Conservation (phyloP, 805 yeast species). For the Schizosaccharomyces japonicus region DNA sequence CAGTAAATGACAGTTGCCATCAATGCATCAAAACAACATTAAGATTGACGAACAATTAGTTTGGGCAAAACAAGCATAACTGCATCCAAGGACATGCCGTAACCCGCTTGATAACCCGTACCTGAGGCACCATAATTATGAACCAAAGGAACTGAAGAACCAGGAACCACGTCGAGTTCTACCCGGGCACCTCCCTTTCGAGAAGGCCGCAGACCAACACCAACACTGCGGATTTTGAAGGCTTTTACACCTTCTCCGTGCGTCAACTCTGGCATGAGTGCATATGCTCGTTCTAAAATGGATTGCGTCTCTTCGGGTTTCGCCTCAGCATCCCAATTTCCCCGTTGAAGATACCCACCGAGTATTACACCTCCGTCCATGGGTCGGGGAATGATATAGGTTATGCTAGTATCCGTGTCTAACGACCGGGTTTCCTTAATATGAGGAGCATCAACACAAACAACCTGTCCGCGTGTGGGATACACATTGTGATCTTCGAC, state of each 20-base stretch:
- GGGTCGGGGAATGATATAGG: constrained; percentile 19
- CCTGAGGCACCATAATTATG: constrained; percentile 66
- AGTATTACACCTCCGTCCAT: constrained; percentile 43
- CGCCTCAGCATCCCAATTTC: constrained; percentile 39
- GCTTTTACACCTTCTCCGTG: constrained; percentile 14
- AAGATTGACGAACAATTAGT: too few species aligned
- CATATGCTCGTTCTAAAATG: constrained; percentile 34
- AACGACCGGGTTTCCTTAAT: constrained; percentile 7
- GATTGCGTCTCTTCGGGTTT: constrained; percentile 33
- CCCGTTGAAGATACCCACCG: constrained; percentile 51
- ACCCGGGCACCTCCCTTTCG: constrained; percentile 55
- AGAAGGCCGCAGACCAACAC: constrained; percentile 55
- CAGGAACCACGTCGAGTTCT: constrained; percentile 24
- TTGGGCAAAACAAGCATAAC: constrained; percentile 12
- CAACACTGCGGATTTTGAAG: constrained; percentile 33
- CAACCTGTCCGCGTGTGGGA: constrained; percentile 65
- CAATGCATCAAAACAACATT: too few species aligned
- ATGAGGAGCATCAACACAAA: constrained; percentile 22
- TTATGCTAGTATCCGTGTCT: constrained; percentile 9
- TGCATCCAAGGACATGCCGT: constrained; percentile 33
- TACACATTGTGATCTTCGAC: constrained; percentile 36
- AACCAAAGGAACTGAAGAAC: constrained; percentile 22
- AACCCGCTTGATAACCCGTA: constrained; percentile 53
- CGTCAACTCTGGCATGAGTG: constrained; percentile 22
- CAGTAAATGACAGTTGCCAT: too few species aligned